phyloP scores from a whole-genome alignment of 352 stramenopile species.

The Phytophthora brassicae region DNA sequence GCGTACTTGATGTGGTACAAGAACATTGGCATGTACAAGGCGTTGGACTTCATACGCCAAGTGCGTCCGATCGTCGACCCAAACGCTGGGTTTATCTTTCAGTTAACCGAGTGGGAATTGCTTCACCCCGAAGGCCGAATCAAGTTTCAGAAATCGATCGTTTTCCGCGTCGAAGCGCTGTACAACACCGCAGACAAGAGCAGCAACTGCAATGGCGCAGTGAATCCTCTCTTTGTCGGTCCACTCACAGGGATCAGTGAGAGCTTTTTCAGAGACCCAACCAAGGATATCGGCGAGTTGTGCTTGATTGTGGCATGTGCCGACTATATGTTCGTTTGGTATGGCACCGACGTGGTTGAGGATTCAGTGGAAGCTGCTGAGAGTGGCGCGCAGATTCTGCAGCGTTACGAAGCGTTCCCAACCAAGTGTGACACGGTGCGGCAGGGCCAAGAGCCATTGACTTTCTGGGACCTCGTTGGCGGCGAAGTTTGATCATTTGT shows the following conservation, averaged over 20 bases:
- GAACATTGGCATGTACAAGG: constrained; percentile 76
- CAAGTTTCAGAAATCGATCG: constrained; percentile 49
- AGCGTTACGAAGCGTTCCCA: constrained; percentile 76
- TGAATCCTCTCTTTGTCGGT: constrained; percentile 60
- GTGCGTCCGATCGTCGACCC: constrained; percentile 78
- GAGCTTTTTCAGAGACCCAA: constrained; percentile 55
- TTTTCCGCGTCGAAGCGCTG: constrained; percentile 74
- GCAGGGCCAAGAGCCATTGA: constrained; percentile 66
- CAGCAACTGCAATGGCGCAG: constrained; percentile 23
- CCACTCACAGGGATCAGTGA: constrained; percentile 53
- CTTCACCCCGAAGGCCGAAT: constrained; percentile 53
- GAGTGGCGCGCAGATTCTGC: constrained; percentile 61
- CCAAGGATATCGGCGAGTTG: constrained; percentile 50
- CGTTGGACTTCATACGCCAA: constrained; percentile 77
- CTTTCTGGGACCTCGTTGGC: constrained; percentile 72
- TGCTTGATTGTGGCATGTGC: constrained; percentile 74
- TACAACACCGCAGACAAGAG: constrained; percentile 41
- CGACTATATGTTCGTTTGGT: constrained; percentile 86
- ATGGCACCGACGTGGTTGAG: constrained; percentile 54
- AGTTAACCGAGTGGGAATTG: constrained; percentile 88
- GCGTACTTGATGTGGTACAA: constrained; percentile 91
- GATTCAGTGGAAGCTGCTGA: constrained; percentile 61
- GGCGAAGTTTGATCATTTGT: constrained; percentile 36
- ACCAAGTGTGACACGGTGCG: constrained; percentile 70
- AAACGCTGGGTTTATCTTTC: constrained; percentile 89